Evolutionary conservation across 140 eudicot genomes (phyloP).

Genomic region (Cichorium intybus): DNA sequence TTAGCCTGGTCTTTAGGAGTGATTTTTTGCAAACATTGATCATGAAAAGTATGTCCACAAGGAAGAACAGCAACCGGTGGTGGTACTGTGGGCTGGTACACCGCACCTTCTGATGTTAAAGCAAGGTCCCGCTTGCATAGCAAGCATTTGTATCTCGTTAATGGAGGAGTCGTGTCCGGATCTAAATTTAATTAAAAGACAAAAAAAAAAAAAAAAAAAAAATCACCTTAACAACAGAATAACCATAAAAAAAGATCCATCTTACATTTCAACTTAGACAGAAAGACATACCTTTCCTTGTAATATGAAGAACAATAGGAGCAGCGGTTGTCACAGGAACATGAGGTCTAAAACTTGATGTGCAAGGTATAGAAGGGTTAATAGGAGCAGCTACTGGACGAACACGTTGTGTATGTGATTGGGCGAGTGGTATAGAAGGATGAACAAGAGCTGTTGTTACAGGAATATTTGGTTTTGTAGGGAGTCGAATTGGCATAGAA

Average conservation of each 20-base stretch:
- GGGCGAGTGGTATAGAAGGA: slow-evolving; percentile 1
- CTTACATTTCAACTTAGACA: too few relatives aligned
- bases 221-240: background rate
- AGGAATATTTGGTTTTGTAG: slow-evolving; percentile 15
- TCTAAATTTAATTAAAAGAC: slow-evolving; percentile 31
- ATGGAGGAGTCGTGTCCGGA: slow-evolving; percentile 29
- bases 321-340: slow-evolving; percentile 22
- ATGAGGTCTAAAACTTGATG: slow-evolving; percentile 7
- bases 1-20: slow-evolving; percentile 63
- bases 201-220: background rate
- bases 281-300: slow-evolving; percentile 44
- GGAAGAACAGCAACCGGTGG: slow-evolving; percentile 75
- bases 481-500: background rate
- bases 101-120: slow-evolving; percentile 59
- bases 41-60: slow-evolving; percentile 83
- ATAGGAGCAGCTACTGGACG: background rate
- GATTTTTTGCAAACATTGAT: slow-evolving; percentile 53
- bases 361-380: slow-evolving; percentile 10
- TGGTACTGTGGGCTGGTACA: slow-evolving; percentile 45
- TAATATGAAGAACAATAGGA: slow-evolving; percentile 24
- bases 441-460: slow-evolving; percentile 12
- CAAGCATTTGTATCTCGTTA: slow-evolving; percentile 50
- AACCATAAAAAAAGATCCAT: background rate
- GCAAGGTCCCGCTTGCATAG: slow-evolving; percentile 72
- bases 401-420: slow-evolving; percentile 17